Evolutionary conservation across 2,329 filamentous ascomycete genomes (phyloP), one percentile per base, ranked within the genome.

Genomic region (Alternaria sp.): DNA sequence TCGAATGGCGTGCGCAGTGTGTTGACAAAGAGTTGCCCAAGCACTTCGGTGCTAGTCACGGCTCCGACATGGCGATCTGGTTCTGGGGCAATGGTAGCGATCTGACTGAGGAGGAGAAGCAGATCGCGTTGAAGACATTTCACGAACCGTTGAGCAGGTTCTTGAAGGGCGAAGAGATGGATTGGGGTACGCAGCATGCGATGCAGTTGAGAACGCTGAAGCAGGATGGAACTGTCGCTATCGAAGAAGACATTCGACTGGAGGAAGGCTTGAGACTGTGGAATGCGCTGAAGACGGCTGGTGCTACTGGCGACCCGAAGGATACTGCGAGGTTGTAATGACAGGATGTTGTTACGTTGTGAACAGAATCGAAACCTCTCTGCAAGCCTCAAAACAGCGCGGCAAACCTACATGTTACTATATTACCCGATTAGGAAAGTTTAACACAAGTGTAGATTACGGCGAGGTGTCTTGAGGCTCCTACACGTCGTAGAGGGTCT

Each of bases 41-140:
- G 1, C 77, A 81, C 44, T 88, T 84, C 82, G 85, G 84, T 3
- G 85, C 85, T 3, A 88, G 86, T 15, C 86, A 88, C 69, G 81
- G 81, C 0, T 84, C 84, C 0, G 86, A 88, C 64, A 80, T 84
- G 69, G 76, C 80, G 6, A 82, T 88, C 28, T 88, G 86, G 86
- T 86, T 87, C 60, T 88, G 83, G 82, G 86, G 86, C 0, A 81
- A 84, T 65, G 83, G 83, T 2, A 76, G 75, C 5, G 61, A 69
- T 1, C 60, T 88, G 55, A 79, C 74, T 7, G 71, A 72, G 0
- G 66, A 72, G 9, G 86, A 88, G 73, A 85, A 86, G 70, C 52
- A 54, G 6, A 61, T 83, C 17, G 74, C 84, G 0, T 72, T 67
- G 12, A 58, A 66, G 30, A 74, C 75, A 3, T 81, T 83, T 59